Conservation (phyloP, 139 green algal species). For the Pleodorina starrii region DNA sequence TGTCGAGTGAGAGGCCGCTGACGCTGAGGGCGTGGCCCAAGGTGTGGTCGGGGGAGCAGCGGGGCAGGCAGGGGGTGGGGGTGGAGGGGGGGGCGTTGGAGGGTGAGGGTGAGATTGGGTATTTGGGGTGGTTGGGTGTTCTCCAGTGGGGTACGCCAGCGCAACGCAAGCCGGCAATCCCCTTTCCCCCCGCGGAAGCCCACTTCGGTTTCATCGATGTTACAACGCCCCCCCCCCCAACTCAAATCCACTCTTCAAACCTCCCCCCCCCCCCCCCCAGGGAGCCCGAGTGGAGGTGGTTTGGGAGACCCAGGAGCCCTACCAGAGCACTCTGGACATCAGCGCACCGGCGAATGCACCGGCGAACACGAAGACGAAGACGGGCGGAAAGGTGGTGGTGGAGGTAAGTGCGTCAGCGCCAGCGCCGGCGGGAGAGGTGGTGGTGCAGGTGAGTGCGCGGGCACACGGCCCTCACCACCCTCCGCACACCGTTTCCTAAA, state of each 20-base stretch:
- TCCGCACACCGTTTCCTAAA: too few species aligned
- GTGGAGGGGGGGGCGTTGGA: not conserved
- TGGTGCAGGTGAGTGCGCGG: too few species aligned
- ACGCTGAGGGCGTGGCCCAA: not conserved
- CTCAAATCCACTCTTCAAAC: not conserved
- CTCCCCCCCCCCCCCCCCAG: not conserved
- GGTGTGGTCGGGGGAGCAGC: too few species aligned
- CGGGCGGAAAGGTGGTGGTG: not conserved
- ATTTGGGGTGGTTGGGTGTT: not conserved
- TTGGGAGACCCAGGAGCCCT: conserved; percentile 48
- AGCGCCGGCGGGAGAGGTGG: too few species aligned
- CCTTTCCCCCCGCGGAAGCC: not conserved
- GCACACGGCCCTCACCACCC: too few species aligned
- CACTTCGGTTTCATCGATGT: too few species aligned
- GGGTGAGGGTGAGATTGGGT: not conserved
- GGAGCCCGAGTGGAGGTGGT: conserved; percentile 17
- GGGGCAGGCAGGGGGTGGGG: not conserved
- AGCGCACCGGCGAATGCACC: not conserved
- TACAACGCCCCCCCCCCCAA: not conserved
- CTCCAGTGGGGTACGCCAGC: not conserved
- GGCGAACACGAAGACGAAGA: too few species aligned
- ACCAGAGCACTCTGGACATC: conserved; percentile 40
- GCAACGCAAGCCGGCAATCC: not conserved
- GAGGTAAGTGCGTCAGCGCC: conserved; percentile 16
- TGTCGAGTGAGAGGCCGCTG: not conserved